Base-by-base conservation (phyloP, 331 rosid species). In the Malus hybrid region DNA sequence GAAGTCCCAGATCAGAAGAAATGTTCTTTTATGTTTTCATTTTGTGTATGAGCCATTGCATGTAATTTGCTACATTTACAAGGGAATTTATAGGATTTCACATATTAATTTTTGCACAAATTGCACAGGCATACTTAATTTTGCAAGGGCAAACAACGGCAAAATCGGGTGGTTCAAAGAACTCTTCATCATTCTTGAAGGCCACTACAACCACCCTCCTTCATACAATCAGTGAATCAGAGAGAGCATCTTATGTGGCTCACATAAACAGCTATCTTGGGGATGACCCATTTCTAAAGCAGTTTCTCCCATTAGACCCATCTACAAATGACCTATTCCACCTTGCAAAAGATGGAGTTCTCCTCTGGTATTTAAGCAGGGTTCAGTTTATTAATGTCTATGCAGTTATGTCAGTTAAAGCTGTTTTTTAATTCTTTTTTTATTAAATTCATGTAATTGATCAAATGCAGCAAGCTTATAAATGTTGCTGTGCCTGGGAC, bases 401-500 rank as follows among this genome's bases (percentile, higher is more conserved):
- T 44, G 69, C 76, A 52, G 24, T 79, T 75, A 13, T 59, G 77
- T 59, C 29, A 60, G 6, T 56, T 20, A 70, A 79, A 76, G 79
- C 65, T 72, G 36, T 34, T 75, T 71, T 69, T 69, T 62, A 32
- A 6, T 69, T 42, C n/a, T 62, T 55, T 66, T 16, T 42, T 95
- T 95, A 70, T 87, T 95, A 73, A 89, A 95, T 81, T 31, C 71
- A 50, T 83, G 67, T 46, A 6, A 4, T 77, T 75, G 79, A 34
- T 56, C 76, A 6, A 61, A 31, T 95, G 90, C 97, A 95, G 99
- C 81, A 95, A 95, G 77, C 99, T 95, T 77, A 95, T 95, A 83
- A 95, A 95, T 86, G 93, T 95, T 83, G 98, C 99, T 61, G 99
- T 92, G 73, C 99, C 99, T 60, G 98, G 97, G 65, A 95, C 98